Conservation (phyloP, 768 basidiomycete species). For the Amanita inopinata region DNA sequence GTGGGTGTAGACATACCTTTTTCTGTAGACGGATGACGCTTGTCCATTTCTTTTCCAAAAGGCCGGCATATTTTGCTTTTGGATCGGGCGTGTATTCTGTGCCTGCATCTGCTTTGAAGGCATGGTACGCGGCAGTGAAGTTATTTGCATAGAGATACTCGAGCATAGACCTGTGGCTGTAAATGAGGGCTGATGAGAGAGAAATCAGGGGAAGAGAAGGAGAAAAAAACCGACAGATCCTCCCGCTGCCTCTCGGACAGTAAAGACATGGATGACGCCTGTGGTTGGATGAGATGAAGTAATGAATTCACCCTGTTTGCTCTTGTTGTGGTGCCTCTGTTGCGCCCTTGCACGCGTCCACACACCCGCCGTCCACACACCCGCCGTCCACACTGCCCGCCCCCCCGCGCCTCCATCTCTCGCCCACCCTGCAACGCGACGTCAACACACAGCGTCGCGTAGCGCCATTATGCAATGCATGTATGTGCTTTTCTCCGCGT, state of each 20-base stretch:
- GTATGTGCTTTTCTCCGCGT: too few species aligned
- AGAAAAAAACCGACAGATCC: constrained; percentile 16
- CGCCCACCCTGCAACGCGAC: too few species aligned
- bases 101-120: constrained; percentile 43
- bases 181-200: constrained; percentile 6
- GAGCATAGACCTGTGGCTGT: constrained; percentile 72
- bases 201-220: neutral
- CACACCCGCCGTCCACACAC: too few species aligned
- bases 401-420: too few species aligned
- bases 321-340: too few species aligned
- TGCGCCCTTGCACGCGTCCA: too few species aligned
- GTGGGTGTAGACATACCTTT: constrained; percentile 46
- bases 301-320: neutral
- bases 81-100: constrained; percentile 72
- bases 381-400: too few species aligned
- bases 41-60: constrained; percentile 98
- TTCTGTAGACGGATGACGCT: constrained; percentile 92
- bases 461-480: too few species aligned
- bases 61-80: constrained; percentile 75
- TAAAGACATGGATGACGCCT: constrained; percentile 13
- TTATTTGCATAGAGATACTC: constrained; percentile 66
- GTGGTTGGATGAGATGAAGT: neutral
- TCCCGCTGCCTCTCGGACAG: constrained; percentile 19
- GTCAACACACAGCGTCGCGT: too few species aligned
- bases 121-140: constrained; percentile 52